Base-by-base conservation (phyloP, 2,329 filamentous ascomycete species). In the Pseudogymnoascus sp. region DNA sequence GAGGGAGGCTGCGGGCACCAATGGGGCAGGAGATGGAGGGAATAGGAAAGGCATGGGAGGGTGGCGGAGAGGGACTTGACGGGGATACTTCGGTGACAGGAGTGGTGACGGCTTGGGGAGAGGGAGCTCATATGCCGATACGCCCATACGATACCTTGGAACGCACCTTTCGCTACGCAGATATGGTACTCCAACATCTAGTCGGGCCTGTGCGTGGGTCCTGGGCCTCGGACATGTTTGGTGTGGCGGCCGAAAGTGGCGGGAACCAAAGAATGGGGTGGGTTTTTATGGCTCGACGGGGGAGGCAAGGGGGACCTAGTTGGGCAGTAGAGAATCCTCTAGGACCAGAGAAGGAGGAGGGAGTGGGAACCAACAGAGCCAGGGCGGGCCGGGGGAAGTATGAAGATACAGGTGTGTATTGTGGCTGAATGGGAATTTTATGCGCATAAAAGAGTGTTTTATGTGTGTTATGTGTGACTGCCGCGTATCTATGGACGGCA, bases 171-270 rank as follows among this genome's bases (percentile, higher is more conserved):
- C n/a, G 12, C 3, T 22, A 8, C 9, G 16, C 39, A 45, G 9
- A 45, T 55, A 55, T 55, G 49, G 45, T 55, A 55, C 25, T 55
- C 71, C 45, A 75, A 49, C 7, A 19, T 49, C 22, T 22, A 28
- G 23, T 11, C 11, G 11, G 8, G 49, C n/a, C 25, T 33, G n/a
- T 19, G 49, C 16, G 25, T 55, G 25, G 49, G 49, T 19, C 49
- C 25, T 52, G 49, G 19, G 49, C 25, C 25, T 33, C 25, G 49
- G 49, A 25, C 49, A 30, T 19, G n/a, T 30, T 55, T 33, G 49
- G 28, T 14, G 28, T 33, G 49, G 49, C 49, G 28, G 28, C 49
- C 28, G 7, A 55, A 55, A 22, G 49, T 55, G n/a, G 49, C 49
- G 16, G 49, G 28, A 55, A 33, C 49, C 28, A 33, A 55, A 35